Evolutionary conservation across 345 rosid genomes (phyloP).

Genomic region (Brassica rapa): DNA sequence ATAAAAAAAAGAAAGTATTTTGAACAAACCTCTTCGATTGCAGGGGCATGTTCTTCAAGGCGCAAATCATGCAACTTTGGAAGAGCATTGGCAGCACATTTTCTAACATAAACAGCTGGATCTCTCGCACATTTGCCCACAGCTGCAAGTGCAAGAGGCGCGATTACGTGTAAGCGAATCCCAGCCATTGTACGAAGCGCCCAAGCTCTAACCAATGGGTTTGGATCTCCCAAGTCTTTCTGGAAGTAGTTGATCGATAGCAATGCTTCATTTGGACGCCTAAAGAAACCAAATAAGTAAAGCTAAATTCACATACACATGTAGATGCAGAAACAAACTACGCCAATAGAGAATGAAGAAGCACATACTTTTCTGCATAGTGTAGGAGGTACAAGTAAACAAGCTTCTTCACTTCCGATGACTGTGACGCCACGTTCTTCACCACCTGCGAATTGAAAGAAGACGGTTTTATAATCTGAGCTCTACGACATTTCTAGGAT

Average conservation of each 20-base stretch:
- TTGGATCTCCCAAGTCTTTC: conserved; percentile 93
- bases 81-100: conserved; percentile 96
- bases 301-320: background rate
- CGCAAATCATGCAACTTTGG: conserved; percentile 87
- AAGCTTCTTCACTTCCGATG: conserved; percentile 93
- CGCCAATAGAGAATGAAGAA: background rate
- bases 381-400: conserved; percentile 92
- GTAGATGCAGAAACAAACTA: background rate
- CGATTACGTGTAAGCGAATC: conserved; percentile 79
- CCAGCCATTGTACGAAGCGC: conserved; percentile 99
- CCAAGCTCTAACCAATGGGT: conserved; percentile 95
- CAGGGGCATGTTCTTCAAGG: conserved; percentile 66
- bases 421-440: conserved; percentile 90
- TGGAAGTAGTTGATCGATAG: conserved; percentile 93
- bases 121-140: conserved; percentile 86
- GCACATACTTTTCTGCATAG: conserved; percentile 86
- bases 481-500: too few relatives aligned
- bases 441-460: conserved; percentile 64
- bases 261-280: conserved; percentile 98
- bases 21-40: conserved; percentile 75
- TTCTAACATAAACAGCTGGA: conserved; percentile 90
- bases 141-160: conserved; percentile 85
- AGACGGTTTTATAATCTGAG: background rate
- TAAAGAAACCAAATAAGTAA: conserved; percentile 26
- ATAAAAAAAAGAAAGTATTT: background rate